phyloP scores from a whole-genome alignment of 2,329 filamentous ascomycete species.

The Neonectria punicea region DNA sequence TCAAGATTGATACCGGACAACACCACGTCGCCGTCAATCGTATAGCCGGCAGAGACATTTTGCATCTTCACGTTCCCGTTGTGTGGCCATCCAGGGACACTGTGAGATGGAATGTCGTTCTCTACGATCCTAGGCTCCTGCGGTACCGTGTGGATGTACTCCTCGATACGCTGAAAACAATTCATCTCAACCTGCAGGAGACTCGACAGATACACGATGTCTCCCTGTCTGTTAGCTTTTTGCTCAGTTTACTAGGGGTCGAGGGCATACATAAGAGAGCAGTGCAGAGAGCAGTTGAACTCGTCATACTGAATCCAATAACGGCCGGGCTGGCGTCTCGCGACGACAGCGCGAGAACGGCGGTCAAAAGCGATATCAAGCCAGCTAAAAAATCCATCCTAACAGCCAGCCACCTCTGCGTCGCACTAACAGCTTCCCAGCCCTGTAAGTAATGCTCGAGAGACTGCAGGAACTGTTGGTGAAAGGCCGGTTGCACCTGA shows the following conservation, averaged over 20 bases:
- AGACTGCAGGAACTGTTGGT: neutral
- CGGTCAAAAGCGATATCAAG: constrained; percentile 13
- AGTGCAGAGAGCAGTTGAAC: constrained; percentile 10
- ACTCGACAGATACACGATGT: constrained; percentile 13
- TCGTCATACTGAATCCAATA: constrained; percentile 21
- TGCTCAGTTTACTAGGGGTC: neutral
- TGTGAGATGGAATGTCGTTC: neutral
- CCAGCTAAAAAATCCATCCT: constrained; percentile 16
- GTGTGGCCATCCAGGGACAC: neutral
- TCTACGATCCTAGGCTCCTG: neutral
- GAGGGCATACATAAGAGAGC: constrained; percentile 4
- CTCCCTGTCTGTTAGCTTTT: neutral
- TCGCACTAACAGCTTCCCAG: constrained; percentile 12
- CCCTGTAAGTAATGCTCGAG: constrained; percentile 13
- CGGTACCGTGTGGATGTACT: constrained; percentile 13
- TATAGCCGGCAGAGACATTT: constrained; percentile 15
- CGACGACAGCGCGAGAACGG: neutral
- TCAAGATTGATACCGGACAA: constrained; percentile 5
- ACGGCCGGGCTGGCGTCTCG: neutral
- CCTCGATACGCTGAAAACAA: constrained; percentile 5
- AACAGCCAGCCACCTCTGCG: constrained; percentile 19
- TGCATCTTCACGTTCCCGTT: neutral
- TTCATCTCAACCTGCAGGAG: constrained; percentile 18
- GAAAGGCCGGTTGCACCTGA: neutral
- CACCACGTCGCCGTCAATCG: neutral